These are phyloP conservation scores for Tricladium varicosporioides DNA, from an alignment of 2,329 filamentous ascomycete genomes.

Conservation along the genomic window DNA sequence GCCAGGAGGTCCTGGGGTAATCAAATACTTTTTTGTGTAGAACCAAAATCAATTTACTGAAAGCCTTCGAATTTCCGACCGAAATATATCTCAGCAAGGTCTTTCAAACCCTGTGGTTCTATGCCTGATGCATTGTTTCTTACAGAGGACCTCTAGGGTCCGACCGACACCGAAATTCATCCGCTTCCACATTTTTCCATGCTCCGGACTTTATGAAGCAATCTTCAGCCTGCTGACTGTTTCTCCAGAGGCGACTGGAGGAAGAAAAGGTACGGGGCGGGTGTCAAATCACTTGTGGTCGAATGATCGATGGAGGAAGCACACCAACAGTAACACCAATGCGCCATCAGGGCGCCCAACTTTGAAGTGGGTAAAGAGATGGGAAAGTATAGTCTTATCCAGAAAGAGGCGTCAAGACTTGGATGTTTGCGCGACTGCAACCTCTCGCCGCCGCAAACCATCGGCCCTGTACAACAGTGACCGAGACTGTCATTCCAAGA, in stretches of 20 bases:
- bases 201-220: conserved; percentile 2
- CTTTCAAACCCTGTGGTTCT: neutral
- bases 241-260: neutral
- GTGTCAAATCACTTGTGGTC: neutral
- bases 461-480: neutral
- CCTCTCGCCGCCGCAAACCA: neutral
- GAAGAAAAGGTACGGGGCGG: neutral
- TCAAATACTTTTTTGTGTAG: neutral
- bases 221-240: conserved; percentile 8
- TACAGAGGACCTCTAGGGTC: neutral
- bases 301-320: neutral
- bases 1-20: neutral
- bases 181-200: conserved; percentile 3
- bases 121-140: neutral
- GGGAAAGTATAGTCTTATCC: neutral
- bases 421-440: neutral
- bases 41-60: neutral
- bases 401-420: neutral
- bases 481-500: neutral
- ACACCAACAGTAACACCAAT: conserved; percentile 1
- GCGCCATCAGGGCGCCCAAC: neutral
- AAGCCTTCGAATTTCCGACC: neutral
- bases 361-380: neutral
- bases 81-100: neutral
- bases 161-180: conserved; percentile 5